Conservation (phyloP, 257 asterid species). For the Rauvolfia tetraphylla region DNA sequence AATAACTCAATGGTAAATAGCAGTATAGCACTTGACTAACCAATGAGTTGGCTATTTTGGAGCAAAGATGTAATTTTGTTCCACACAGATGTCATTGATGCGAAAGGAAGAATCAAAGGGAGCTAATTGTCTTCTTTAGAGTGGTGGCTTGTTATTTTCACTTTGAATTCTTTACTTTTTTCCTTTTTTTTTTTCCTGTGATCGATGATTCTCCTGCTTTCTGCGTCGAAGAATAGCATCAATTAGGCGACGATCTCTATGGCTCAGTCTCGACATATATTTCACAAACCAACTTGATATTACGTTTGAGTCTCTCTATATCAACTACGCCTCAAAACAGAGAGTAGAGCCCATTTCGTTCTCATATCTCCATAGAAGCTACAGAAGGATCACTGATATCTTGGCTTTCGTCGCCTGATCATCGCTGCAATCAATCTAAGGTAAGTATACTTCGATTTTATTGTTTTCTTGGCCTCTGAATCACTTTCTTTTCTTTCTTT, state of each 20-base stretch:
- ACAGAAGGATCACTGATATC: not conserved
- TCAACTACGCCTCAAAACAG: not conserved
- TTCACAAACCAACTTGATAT: not conserved
- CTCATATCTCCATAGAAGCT: not conserved
- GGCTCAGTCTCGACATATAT: not conserved
- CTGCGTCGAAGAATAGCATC: not conserved
- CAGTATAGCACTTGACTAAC: not conserved
- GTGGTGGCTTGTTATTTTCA: not conserved
- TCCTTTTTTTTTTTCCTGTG: not conserved
- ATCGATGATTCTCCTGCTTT: not conserved
- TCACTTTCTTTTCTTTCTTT: not conserved
- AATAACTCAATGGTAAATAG: too few relatives aligned
- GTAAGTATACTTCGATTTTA: not conserved
- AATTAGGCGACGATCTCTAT: not conserved
- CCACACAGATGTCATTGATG: conserved; percentile 1
- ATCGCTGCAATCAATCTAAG: not conserved
- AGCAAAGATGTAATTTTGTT: not conserved
- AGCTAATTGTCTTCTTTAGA: too few relatives aligned
- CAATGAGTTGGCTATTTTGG: conserved; percentile 1
- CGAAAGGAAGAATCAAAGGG: not conserved
- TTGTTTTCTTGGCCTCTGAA: not conserved
- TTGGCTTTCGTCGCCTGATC: not conserved
- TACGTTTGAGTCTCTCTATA: not conserved
- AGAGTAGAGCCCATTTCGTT: not conserved
- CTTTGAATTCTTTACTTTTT: too few relatives aligned